A percentile compares a stretch with the other conserved stretches of the same genome.
These are phyloP conservation scores for Fraxinus latifolia DNA, from an alignment of 305 asterid genomes.

Conservation along the genomic window DNA sequence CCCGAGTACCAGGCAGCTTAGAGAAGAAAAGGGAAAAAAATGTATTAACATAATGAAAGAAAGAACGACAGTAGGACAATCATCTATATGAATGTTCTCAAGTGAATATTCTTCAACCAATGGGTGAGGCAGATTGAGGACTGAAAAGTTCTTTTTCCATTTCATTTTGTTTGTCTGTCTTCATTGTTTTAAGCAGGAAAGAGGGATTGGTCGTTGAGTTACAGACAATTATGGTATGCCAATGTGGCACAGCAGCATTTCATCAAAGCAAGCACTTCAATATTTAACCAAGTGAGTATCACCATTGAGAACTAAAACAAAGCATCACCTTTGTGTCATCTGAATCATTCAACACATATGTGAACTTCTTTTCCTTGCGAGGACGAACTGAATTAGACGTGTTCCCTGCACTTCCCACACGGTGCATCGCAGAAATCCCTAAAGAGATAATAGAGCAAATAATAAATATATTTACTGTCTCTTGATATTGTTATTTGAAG, in stretches of 20 bases:
- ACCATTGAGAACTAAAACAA: conserved; percentile 1
- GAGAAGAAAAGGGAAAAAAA: background rate
- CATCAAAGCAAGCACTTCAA: conserved; percentile 24
- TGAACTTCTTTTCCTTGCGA: conserved; percentile 72
- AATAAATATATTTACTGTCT: too few species aligned
- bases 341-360: conserved; percentile 64
- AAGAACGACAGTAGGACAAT: background rate
- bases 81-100: background rate
- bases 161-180: background rate
- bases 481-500: background rate
- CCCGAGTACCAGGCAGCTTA: background rate
- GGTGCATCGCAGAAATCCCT: conserved; percentile 61
- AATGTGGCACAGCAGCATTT: background rate
- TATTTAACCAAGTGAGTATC: background rate
- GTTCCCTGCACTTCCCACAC: conserved; percentile 68
- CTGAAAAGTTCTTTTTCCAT: background rate
- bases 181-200: background rate
- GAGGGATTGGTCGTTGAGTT: background rate
- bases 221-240: background rate
- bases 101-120: background rate
- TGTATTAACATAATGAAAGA: background rate
- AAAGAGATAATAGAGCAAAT: conserved; percentile 2
- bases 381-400: conserved; percentile 53
- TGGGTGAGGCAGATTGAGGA: background rate
- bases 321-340: conserved; percentile 55